These are phyloP conservation scores for Annulohypoxylon truncatum DNA, from an alignment of 2,329 filamentous ascomycete genomes.

Conservation along the genomic window DNA sequence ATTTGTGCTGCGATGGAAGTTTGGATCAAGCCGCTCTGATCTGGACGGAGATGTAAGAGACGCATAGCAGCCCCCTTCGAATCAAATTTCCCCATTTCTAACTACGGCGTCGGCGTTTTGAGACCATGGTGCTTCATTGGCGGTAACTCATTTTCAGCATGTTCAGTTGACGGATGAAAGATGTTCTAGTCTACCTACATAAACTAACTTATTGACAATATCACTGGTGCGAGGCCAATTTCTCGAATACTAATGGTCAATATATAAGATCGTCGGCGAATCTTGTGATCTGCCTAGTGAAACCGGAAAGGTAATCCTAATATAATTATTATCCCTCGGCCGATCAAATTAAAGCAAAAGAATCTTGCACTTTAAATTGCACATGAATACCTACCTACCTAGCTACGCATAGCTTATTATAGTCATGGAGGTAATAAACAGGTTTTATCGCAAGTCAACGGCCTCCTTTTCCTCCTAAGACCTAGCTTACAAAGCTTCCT, in stretches of 20 bases:
- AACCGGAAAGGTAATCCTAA: background rate
- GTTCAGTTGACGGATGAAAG: slow-evolving; percentile 31
- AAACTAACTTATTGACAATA: slow-evolving; percentile 27
- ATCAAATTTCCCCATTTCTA: slow-evolving; percentile 27
- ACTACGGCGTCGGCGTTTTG: slow-evolving; percentile 49
- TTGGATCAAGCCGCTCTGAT: slow-evolving; percentile 23
- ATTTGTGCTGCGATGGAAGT: slow-evolving; percentile 3
- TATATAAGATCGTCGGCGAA: background rate
- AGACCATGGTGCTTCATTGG: slow-evolving; percentile 42
- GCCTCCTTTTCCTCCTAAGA: background rate
- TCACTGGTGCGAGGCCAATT: slow-evolving; percentile 15
- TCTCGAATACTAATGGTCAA: background rate
- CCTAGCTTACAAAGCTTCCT: too few species aligned
- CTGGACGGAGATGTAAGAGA: slow-evolving; percentile 18
- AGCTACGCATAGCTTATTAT: too few species aligned
- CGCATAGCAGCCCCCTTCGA: slow-evolving; percentile 28
- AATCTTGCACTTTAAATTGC: background rate
- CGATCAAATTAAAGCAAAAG: background rate
- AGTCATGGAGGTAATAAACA: too few species aligned
- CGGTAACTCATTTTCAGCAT: slow-evolving; percentile 43
- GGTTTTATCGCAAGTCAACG: too few species aligned
- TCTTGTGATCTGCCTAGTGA: background rate
- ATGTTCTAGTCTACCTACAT: slow-evolving; percentile 38
- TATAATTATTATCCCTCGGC: background rate
- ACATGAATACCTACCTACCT: too few species aligned